These are phyloP conservation scores for Beta vulgaris DNA, from an alignment of 148 eudicot genomes.

Conservation along the genomic window DNA sequence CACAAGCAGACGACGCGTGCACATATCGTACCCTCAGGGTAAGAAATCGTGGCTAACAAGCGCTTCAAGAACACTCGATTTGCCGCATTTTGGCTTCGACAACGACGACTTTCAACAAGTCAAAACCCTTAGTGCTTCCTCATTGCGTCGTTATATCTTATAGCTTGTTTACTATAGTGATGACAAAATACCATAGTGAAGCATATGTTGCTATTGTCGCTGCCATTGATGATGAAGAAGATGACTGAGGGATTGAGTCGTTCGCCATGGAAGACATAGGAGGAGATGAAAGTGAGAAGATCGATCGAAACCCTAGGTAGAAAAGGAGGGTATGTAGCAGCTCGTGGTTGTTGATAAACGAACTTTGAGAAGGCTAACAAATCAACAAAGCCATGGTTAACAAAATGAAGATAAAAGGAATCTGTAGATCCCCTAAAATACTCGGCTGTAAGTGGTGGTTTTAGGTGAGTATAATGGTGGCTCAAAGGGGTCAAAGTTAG, in stretches of 20 bases:
- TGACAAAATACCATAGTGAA: conserved; percentile 61
- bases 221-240: conserved; percentile 24
- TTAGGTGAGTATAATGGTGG: too few species aligned
- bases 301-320: conserved; percentile 23
- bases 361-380: too few species aligned
- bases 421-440: too few species aligned
- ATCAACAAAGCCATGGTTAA: too few species aligned
- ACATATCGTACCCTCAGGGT: conserved; percentile 83
- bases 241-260: conserved; percentile 34
- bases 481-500: too few species aligned
- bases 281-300: not conserved
- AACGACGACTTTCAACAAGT: conserved; percentile 83
- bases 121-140: conserved; percentile 52
- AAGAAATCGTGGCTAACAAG: conserved; percentile 89
- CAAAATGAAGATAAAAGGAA: too few species aligned
- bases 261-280: conserved; percentile 35
- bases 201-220: conserved; percentile 38
- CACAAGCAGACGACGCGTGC: conserved; percentile 86
- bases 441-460: too few species aligned
- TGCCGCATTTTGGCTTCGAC: conserved; percentile 93
- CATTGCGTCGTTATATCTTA: conserved; percentile 86
- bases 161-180: conserved; percentile 85
- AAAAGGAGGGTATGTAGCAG: too few species aligned
- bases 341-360: too few species aligned
- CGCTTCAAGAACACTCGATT: conserved; percentile 86